Evolutionary conservation across 148 eudicot species (phyloP).

Genomic region (Polygonum maritimum): DNA sequence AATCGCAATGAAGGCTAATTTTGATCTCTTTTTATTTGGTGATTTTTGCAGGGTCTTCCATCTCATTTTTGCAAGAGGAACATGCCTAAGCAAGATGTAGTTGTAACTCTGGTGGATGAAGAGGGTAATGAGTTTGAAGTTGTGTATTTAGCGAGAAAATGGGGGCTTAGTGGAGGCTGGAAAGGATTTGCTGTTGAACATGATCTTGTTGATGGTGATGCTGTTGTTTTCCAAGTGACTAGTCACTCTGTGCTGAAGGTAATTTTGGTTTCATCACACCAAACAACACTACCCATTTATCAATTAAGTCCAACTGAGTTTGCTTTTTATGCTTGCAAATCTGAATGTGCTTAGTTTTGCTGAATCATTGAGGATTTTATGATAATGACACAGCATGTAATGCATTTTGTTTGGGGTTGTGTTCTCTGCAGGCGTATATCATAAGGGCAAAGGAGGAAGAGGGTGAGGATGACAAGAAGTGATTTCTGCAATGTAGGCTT

Average conservation of each 20-base stretch:
- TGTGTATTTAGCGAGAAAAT: constrained; percentile 57
- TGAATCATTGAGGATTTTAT: neutral
- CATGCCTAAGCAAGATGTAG: constrained; percentile 52
- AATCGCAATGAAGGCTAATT: neutral
- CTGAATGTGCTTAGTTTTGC: neutral
- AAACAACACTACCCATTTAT: neutral
- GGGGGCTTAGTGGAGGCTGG: constrained; percentile 95
- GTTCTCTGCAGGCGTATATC: constrained; percentile 7
- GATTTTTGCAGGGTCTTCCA: constrained; percentile 37
- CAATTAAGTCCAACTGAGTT: neutral
- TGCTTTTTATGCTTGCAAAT: neutral
- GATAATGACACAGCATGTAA: neutral
- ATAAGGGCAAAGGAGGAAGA: constrained; percentile 10
- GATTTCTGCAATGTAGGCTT: no score
- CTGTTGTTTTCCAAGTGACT: constrained; percentile 60
- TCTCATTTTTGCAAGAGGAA: constrained; percentile 36
- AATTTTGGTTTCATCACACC: neutral
- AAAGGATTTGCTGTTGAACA: constrained; percentile 66
- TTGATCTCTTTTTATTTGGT: neutral
- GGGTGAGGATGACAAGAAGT: neutral
- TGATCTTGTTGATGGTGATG: constrained; percentile 78
- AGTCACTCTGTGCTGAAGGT: constrained; percentile 56
- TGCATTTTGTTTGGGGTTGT: neutral
- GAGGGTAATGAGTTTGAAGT: constrained; percentile 54
- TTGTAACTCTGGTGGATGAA: constrained; percentile 64